Evolutionary conservation across 2,329 filamentous ascomycete species (phyloP), one percentile per base, ranked within the genome.

Genomic region (Fusarium sp.): DNA sequence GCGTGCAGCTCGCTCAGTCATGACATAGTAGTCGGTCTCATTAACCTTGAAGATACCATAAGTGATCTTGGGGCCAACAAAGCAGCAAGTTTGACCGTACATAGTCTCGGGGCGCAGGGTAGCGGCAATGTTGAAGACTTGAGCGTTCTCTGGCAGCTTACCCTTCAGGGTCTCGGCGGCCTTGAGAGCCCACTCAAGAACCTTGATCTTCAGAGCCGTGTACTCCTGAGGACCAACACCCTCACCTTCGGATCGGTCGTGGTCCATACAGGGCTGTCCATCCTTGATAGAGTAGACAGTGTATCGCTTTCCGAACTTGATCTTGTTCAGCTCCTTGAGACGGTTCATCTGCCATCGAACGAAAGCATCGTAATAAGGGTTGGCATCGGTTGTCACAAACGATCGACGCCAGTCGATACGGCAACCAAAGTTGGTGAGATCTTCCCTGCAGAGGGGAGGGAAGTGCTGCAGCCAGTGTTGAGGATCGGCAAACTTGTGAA

Each of bases 81-180:
- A 99, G 79, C 94, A 97, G 82, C 93, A 96, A 6, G 90, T 96
- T 80, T 98, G 96, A 40, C 96, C 96, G 77, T 98, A 99, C 95
- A 99, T 98, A 35, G 96, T 99, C 84, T 99, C 96, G 4, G 96
- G 93, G 65, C 96, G 87, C 65, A 99, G 86, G 56, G 96, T 98
- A 17, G 96, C 96, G 14, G 96, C 92, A 14, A 98, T 89, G 74
- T 98, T 91, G 83, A 91, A 98, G 57, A 97, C 90, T 65, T 91
- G 91, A 45, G 92, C 90, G 68, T 87, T 89, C 35, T 89, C 86
- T 7, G 95, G 92, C 6, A 98, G 82, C 82, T 95, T 96, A 68
- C 88, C 90, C 77, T 90, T 86, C 60, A 98, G 81, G 53, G 87
- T 82, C 70, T 91, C 87, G 68, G 89, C 87, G 24, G 93, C 92